Percentiles rank a stretch among this genome's conserved stretches.
Conservation (phyloP, 1,139 yeast species). For the Protomyces macrosporus region DNA sequence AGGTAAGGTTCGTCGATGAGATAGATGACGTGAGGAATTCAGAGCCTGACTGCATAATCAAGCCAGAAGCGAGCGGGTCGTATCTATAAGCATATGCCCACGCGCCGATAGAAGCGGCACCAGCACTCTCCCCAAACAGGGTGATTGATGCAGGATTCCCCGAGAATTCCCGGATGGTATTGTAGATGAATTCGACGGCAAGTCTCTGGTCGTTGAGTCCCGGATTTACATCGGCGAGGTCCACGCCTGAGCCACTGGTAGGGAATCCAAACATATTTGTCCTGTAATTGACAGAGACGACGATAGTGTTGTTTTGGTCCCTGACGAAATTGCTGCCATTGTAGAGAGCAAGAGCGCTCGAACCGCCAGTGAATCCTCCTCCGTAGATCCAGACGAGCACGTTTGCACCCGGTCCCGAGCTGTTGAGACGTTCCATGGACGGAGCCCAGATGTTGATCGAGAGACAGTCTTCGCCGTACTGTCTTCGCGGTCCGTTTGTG, state of each 20-base stretch:
- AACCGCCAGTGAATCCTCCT: slow-evolving; percentile 13
- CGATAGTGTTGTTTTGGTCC: slow-evolving; percentile 10
- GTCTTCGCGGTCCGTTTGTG: neutral
- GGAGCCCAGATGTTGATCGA: slow-evolving; percentile 25
- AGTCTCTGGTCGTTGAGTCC: slow-evolving; percentile 39
- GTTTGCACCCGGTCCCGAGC: neutral
- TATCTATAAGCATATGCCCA: slow-evolving; percentile 12
- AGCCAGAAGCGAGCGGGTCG: slow-evolving; percentile 20
- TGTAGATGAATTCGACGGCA: slow-evolving; percentile 41
- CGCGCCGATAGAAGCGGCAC: slow-evolving; percentile 30
- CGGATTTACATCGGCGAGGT: slow-evolving; percentile 33
- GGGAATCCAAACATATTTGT: slow-evolving; percentile 14
- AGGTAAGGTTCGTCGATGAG: neutral
- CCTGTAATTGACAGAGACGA: slow-evolving; percentile 13
- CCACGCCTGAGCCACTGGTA: slow-evolving; percentile 9
- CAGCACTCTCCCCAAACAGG: slow-evolving; percentile 42
- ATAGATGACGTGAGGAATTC: slow-evolving; percentile 10
- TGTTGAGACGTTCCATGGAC: neutral
- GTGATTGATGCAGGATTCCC: slow-evolving; percentile 40
- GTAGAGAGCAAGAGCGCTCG: neutral
- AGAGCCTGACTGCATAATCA: slow-evolving; percentile 17
- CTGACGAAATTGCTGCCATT: slow-evolving; percentile 10
- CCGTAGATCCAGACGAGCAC: slow-evolving; percentile 23
- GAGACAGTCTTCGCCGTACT: slow-evolving; percentile 13
- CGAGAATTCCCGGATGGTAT: slow-evolving; percentile 39